Base-by-base conservation (phyloP, 2,329 filamentous ascomycete genomes). In the Lachnellula arida region DNA sequence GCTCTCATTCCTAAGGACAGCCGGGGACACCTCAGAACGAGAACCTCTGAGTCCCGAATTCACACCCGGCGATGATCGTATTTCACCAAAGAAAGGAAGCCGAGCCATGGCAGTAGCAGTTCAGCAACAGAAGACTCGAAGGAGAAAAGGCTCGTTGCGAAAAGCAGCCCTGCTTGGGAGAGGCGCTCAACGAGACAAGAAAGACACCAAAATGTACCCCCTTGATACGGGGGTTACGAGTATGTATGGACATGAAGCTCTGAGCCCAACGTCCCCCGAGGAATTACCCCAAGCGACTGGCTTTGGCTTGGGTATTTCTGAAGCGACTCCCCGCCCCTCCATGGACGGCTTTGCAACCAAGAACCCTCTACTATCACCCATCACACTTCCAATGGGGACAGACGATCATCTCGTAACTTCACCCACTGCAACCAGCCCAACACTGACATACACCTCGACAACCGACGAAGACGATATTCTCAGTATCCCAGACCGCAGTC, bases 101-200 rank as follows among this genome's bases (percentile, higher is more conserved):
- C 57, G 68, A 46, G 67, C 69, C 14, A 69, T 71, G 66, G 69
- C 69, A 40, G 67, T 66, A 34, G 68, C 65, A 9, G 64, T 70
- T 47, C 74, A 74, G 66, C 77, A 72, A 67, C 77, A 71, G 69
- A 79, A 72, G 69, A 83, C 83, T 47, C 78, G 91, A 54, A 85
- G 86, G 65, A 83, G 92, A 57, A 89, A 88, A 69, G 91, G 91
- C 4, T 96, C 92, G 11, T 76, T 97, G 70, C 82, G 92, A 57
- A 96, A 96, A 73, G 90, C 89, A 11, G 91, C 91, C 25, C 77
- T 96, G 49, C 78, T 96, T 17, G 89, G 90, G 15, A 87, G 88
- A 60, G 86, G 87, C 59, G 82, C 79, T 53, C 84, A 81, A 70
- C 78, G 81, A 58, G 84, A 82, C 63, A 78, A 73, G 66, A 80